Evolutionary conservation across 1,139 yeast species (phyloP).

Genomic region (Sugiyamaella novakii): DNA sequence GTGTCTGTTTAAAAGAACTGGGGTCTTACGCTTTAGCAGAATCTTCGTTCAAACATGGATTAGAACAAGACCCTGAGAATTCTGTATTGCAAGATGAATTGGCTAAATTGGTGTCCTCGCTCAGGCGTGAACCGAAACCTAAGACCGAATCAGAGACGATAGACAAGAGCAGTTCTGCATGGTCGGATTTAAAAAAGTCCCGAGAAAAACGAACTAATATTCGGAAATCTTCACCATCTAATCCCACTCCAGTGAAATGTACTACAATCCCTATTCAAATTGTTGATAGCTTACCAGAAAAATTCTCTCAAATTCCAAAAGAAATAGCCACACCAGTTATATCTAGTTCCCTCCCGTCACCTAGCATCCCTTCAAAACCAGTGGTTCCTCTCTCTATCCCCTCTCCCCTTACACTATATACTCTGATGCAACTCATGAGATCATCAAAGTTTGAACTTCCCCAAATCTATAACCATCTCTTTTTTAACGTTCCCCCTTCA

Average conservation of each 20-base stretch:
- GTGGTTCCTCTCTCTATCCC: conserved; percentile 1
- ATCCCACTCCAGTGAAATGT: conserved; percentile 1
- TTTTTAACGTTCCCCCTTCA: conserved; percentile 41
- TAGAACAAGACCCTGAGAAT: conserved; percentile 52
- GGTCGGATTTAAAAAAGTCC: conserved; percentile 9
- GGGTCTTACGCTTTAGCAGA: conserved; percentile 44
- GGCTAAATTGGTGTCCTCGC: neutral
- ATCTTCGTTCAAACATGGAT: conserved; percentile 47
- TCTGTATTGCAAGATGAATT: conserved; percentile 35
- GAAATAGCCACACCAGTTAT: neutral
- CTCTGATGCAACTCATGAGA: conserved; percentile 31
- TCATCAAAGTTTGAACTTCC: conserved; percentile 31
- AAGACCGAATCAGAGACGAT: conserved; percentile 17
- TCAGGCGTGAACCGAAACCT: neutral
- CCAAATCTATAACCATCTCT: conserved; percentile 48
- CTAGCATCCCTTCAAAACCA: conserved; percentile 1
- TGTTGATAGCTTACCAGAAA: conserved; percentile 25
- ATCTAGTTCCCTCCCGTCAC: neutral
- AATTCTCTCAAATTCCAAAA: conserved; percentile 2
- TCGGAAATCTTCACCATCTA: neutral
- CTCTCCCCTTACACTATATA: conserved; percentile 33
- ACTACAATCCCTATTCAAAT: conserved; percentile 19
- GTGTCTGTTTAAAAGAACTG: conserved; percentile 49
- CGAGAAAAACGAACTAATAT: conserved; percentile 1
- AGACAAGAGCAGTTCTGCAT: neutral